Percentiles rank a stretch among this genome's conserved stretches.
phyloP scores from a whole-genome alignment of 495 filamentous ascomycete genomes.

The Apodospora peruviana region DNA sequence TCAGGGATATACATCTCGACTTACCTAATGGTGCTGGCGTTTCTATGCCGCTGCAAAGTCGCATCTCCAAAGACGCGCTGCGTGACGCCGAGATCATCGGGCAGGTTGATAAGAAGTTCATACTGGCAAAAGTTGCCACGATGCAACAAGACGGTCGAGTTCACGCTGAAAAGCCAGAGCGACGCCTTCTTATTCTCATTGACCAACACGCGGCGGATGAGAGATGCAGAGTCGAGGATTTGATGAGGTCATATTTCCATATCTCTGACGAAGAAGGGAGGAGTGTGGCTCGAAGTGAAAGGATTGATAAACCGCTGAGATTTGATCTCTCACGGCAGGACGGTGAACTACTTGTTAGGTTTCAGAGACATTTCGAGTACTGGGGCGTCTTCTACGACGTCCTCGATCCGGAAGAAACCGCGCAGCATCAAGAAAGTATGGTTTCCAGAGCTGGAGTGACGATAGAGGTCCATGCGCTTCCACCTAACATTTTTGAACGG shows the following conservation, averaged over 20 bases:
- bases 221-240: conserved; percentile 68
- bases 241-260: conserved; percentile 44
- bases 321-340: conserved; percentile 62
- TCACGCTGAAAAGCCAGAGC: too few relatives aligned
- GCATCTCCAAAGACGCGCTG: conserved; percentile 65
- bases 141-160: not conserved
- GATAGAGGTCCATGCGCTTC: conserved; percentile 56
- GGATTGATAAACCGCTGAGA: conserved; percentile 46
- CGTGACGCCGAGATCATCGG: conserved; percentile 58
- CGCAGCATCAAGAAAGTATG: too few relatives aligned
- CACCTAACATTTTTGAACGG: conserved; percentile 65
- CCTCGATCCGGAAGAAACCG: not conserved
- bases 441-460: too few relatives aligned
- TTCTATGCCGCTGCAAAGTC: conserved; percentile 28
- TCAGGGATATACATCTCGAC: not conserved
- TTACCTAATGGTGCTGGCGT: not conserved
- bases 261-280: not conserved
- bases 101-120: conserved; percentile 88
- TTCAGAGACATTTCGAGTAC: conserved; percentile 49
- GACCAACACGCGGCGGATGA: conserved; percentile 97
- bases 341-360: conserved; percentile 45
- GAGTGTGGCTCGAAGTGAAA: conserved; percentile 15
- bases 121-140: conserved; percentile 56
- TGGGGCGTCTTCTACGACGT: conserved; percentile 70
- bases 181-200: conserved; percentile 59